Evolutionary conservation across 805 yeast genomes (phyloP), one percentile per base, ranked within the genome.

Genomic region (Wickerhamiella qilinensis): DNA sequence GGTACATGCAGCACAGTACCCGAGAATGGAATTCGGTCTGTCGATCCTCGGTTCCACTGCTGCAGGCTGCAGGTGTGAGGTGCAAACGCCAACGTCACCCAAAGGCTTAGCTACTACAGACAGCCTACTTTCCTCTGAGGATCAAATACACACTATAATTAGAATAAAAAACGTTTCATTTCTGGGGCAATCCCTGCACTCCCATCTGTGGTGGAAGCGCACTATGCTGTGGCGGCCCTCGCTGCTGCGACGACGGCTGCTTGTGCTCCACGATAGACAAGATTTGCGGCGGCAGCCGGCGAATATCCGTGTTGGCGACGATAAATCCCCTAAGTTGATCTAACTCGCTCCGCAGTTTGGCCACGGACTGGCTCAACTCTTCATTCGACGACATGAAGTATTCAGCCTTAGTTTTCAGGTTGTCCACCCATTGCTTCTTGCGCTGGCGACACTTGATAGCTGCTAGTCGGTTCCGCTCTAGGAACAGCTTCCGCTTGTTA

Each of bases 391-490:
- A 57, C 15, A 80, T 67, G 54, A 75, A 83, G 49, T 71, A 75
- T 33, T 73, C 68, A 38, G 84, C 66, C 54, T 85, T 93, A 35
- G 68, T 73, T 55, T 85, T 93, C 72, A 91, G 77, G 48, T 77
- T 79, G 41, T 72, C 75, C 25, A 85, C 71, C 65, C 79, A 77
- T 54, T 82, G 84, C 63, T 91, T 91, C 65, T 91, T 91, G 41
- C 96, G 71, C 58, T 82, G 93, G 43, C 98, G 72, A 64, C 97
- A 91, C 55, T 85, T 86, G 19, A 91, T 75, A 0, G 98, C 98
- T 0, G 98, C 98, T 8, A 91, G 73, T 41, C 98, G 68, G 57
- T 91, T 91, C 45, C 97, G 68, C 55, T 91, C 98, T 46, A 91
- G 59, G 51, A 73, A 88, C 53, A 65, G 77, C 54, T 68, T 74